These are phyloP conservation scores for Juglanconis oblonga DNA, from an alignment of 2,329 filamentous ascomycete genomes.

Conservation along the genomic window DNA sequence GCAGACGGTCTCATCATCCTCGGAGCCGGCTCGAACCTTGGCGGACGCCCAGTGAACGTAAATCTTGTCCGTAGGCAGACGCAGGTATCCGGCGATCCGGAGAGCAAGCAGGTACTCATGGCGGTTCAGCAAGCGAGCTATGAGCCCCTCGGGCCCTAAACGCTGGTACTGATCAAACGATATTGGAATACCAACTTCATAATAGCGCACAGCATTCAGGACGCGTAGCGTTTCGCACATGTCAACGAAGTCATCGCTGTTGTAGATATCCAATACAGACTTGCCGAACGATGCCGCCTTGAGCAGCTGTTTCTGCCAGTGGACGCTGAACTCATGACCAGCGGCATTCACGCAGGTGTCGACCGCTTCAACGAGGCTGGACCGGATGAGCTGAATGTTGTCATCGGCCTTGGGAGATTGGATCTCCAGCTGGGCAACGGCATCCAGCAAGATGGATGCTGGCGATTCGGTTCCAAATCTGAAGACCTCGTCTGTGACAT, in stretches of 20 bases:
- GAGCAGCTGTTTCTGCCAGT: conserved; percentile 95
- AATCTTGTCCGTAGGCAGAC: conserved; percentile 81
- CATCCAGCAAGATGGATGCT: conserved; percentile 89
- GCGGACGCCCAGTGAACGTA: conserved; percentile 97
- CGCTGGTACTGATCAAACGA: conserved; percentile 94
- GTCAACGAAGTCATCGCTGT: conserved; percentile 97
- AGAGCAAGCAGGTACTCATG: conserved; percentile 90
- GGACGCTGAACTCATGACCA: conserved; percentile 82
- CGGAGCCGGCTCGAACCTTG: conserved; percentile 81
- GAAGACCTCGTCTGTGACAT: conserved; percentile 85
- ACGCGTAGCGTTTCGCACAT: conserved; percentile 95
- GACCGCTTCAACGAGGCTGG: conserved; percentile 86
- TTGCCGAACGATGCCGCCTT: conserved; percentile 97
- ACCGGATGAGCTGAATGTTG: conserved; percentile 89
- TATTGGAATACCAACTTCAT: conserved; percentile 83
- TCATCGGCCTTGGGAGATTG: conserved; percentile 97
- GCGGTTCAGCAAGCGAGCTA: conserved; percentile 80
- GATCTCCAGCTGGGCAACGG: conserved; percentile 83
- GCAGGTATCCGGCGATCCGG: conserved; percentile 82
- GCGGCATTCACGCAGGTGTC: conserved; percentile 92
- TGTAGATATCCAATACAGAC: conserved; percentile 94
- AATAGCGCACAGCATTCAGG: conserved; percentile 87
- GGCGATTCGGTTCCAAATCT: conserved; percentile 83
- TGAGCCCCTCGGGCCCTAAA: conserved; percentile 83
- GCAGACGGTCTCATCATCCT: conserved; percentile 86